A percentile compares a stretch with the other conserved stretches of the same genome.
Conservation (phyloP, 2,329 filamentous ascomycete species). For the Cucurbitaria berberidis region DNA sequence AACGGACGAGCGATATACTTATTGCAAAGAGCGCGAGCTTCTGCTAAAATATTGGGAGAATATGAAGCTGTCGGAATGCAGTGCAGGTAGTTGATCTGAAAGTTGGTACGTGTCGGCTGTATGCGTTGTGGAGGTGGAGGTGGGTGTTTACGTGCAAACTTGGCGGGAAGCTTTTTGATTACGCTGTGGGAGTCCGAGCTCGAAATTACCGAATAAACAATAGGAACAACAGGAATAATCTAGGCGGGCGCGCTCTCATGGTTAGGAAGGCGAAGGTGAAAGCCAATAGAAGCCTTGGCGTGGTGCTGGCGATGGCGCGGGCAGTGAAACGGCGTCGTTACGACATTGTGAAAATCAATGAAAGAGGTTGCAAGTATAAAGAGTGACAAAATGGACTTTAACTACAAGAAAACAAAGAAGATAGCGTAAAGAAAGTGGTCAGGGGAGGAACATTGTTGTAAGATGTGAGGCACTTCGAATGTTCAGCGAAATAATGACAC, state of each 20-base stretch:
- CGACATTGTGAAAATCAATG: background rate
- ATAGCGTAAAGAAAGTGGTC: background rate
- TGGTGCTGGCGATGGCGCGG: background rate
- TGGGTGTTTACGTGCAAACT: background rate
- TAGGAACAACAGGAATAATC: background rate
- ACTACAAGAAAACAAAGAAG: background rate
- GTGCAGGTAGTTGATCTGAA: background rate
- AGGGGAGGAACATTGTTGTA: too few species aligned
- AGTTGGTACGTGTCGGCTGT: background rate
- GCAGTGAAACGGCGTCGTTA: background rate
- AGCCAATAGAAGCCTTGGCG: slow-evolving; percentile 1
- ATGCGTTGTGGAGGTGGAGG: background rate
- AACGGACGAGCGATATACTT: background rate
- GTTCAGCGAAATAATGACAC: too few species aligned
- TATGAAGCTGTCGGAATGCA: background rate
- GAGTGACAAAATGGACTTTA: background rate
- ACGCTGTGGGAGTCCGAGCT: background rate
- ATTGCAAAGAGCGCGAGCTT: background rate
- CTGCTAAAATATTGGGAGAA: background rate
- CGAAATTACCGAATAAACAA: background rate
- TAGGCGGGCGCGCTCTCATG: background rate
- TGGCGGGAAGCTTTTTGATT: background rate
- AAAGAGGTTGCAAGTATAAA: background rate
- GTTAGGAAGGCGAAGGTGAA: background rate
- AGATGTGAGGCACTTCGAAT: too few species aligned